Evolutionary conservation across 208 protist species (phyloP), one percentile per base, ranked within the genome.

Genomic region (Acanthamoeba polyphaga): DNA sequence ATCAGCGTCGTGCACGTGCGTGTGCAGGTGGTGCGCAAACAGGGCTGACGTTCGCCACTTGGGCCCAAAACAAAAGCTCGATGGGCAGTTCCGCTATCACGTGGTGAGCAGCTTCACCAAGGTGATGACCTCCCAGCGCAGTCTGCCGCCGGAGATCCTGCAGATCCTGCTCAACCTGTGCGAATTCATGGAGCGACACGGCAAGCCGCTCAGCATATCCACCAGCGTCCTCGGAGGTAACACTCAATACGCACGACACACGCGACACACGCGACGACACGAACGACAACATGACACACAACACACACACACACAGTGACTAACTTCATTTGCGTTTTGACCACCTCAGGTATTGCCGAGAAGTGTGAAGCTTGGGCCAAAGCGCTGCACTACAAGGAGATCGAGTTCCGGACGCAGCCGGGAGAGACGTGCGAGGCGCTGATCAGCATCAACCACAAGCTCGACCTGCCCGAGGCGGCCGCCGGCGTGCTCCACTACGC

Each of bases 401-500:
- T 97, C 19, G 97, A 98, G 70, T 98, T 98, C 92, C 74, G 96
- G 51, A 84, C 84, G 78, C 70, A 55, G 8, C 92, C 92, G 24
- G 53, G 78, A 0, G 8, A 62, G 29, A 72, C 66, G 66, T 72
- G 99, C 55, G 98, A 98, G 85, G 95, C 97, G 22, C 95, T 99
- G 17, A 99, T 99, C 95, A 98, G 98, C 95, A 98, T 99, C 66
- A 99, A 99, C 96, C 99, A 99, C 97, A 97, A 99, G 89, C 97
- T 99, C 27, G 98, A 99, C 60, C 99, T 99, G 95, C 98, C 99
- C 13, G 99, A 99, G 96, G 99, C 99, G 64, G 99, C 99, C 0
- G 98, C 98, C 95, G 99, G 99, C 87, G 98, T 99, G 49, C 97
- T 99, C 15, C 98, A 98, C 89, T 99, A 99, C 95, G 99, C 99